phyloP scores from a whole-genome alignment of 1,284 basidiomycete genomes.

The Coniferiporia sulphurascens region DNA sequence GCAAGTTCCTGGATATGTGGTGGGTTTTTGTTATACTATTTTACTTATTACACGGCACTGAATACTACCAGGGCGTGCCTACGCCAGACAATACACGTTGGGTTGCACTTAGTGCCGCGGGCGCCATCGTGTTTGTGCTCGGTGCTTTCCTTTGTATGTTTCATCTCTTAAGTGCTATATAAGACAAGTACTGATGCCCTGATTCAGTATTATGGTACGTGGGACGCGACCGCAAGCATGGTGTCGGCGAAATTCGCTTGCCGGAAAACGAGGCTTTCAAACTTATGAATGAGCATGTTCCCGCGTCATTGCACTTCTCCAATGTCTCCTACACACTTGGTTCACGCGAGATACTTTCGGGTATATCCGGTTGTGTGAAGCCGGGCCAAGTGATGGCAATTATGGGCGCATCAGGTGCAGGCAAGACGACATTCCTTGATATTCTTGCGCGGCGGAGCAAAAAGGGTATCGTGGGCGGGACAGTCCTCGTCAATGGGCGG shows the following conservation, averaged over 20 bases:
- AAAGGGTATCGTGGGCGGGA: slow-evolving; percentile 71
- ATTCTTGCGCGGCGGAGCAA: slow-evolving; percentile 91
- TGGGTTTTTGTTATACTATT: slow-evolving; percentile 34
- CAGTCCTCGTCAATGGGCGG: slow-evolving; percentile 83
- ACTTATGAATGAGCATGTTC: slow-evolving; percentile 91
- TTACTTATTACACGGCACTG: background rate
- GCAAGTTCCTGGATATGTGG: slow-evolving; percentile 88
- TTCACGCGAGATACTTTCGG: slow-evolving; percentile 67
- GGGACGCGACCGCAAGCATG: slow-evolving; percentile 64
- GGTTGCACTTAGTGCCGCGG: slow-evolving; percentile 81
- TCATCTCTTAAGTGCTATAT: slow-evolving; percentile 1
- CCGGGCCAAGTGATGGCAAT: slow-evolving; percentile 91
- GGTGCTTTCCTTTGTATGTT: slow-evolving; percentile 46
- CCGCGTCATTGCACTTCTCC: slow-evolving; percentile 87
- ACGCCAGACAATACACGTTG: slow-evolving; percentile 78
- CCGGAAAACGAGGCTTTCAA: slow-evolving; percentile 79
- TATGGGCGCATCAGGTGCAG: slow-evolving; percentile 95
- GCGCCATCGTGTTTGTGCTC: slow-evolving; percentile 68
- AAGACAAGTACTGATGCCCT: background rate
- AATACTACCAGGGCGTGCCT: slow-evolving; percentile 50
- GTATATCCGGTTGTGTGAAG: slow-evolving; percentile 77
- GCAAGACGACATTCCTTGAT: slow-evolving; percentile 95
- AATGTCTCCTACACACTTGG: slow-evolving; percentile 78
- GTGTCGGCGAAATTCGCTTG: slow-evolving; percentile 74
- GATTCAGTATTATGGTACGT: slow-evolving; percentile 81